Evolutionary conservation across 306 rosid species (phyloP).

Genomic region (Luffa aegyptiaca): DNA sequence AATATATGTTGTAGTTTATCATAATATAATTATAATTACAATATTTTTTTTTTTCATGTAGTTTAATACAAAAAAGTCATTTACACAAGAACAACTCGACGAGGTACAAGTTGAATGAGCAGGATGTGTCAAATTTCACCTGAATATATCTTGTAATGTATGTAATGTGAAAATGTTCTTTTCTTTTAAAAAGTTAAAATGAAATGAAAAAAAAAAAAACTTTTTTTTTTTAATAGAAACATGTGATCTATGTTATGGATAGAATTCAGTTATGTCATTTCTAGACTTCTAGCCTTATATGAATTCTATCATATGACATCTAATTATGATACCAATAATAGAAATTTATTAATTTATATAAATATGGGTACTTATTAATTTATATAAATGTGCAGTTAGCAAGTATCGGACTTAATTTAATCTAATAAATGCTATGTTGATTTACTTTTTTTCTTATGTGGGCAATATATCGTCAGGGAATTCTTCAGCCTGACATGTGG

Average conservation of each 20-base stretch:
- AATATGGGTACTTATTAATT: not conserved
- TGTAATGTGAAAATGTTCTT: not conserved
- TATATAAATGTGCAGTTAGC: not conserved
- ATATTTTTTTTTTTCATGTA: too few species aligned
- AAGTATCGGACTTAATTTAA: not conserved
- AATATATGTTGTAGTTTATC: too few species aligned
- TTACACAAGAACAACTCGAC: too few species aligned
- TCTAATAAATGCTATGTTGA: not conserved
- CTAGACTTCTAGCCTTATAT: not conserved
- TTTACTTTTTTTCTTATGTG: not conserved
- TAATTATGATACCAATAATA: not conserved
- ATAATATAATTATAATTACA: too few species aligned
- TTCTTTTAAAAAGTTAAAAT: not conserved
- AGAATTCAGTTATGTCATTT: not conserved
- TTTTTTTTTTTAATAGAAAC: not conserved
- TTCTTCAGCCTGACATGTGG: conserved; percentile 94
- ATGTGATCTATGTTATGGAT: not conserved
- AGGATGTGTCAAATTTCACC: too few species aligned
- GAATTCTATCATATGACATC: not conserved
- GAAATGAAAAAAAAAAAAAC: not conserved
- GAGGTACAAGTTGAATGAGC: too few species aligned
- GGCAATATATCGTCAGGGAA: conserved; percentile 41
- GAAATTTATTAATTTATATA: too few species aligned
- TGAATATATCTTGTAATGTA: conserved; percentile 38
- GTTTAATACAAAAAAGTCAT: too few species aligned